Evolutionary conservation across 2,329 filamentous ascomycete species (phyloP).

Genomic region (Neocucurbitaria cava): DNA sequence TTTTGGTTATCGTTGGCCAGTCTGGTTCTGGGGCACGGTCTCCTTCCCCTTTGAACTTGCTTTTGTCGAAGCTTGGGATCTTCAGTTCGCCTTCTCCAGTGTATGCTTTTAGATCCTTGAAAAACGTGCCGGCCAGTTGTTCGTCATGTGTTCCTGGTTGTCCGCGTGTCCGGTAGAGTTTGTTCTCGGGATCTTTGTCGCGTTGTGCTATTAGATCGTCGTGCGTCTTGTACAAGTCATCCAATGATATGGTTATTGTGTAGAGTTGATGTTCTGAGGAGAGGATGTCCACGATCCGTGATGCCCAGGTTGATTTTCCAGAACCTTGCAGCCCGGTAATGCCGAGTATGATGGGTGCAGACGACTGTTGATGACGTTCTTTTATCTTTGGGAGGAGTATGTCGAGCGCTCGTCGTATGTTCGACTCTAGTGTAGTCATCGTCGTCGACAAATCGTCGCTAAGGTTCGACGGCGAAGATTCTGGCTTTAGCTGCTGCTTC

Average conservation of each 20-base stretch:
- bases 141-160: constrained; percentile 87
- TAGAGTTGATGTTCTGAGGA: constrained; percentile 29
- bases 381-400: constrained; percentile 38
- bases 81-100: constrained; percentile 56
- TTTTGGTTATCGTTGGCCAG: constrained; percentile 67
- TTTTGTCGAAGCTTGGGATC: constrained; percentile 86
- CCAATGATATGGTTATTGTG: constrained; percentile 58
- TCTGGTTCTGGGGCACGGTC: constrained; percentile 70
- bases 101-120: constrained; percentile 63
- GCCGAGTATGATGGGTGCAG: constrained; percentile 80
- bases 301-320: constrained; percentile 86
- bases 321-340: constrained; percentile 91
- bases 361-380: constrained; percentile 20
- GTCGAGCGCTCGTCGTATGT: constrained; percentile 37
- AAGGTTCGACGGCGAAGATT: background rate
- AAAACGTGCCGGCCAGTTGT: constrained; percentile 67
- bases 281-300: constrained; percentile 42
- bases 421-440: constrained; percentile 38
- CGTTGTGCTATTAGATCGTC: constrained; percentile 71
- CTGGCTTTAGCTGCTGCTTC: background rate
- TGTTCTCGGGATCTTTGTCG: constrained; percentile 70
- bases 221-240: constrained; percentile 87
- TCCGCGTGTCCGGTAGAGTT: constrained; percentile 79
- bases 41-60: constrained; percentile 75
- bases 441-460: background rate